Percentiles rank a stretch among this genome's conserved stretches.
phyloP scores from a whole-genome alignment of 2,329 filamentous ascomycete species.

The Cercospora zeae-maydis region DNA sequence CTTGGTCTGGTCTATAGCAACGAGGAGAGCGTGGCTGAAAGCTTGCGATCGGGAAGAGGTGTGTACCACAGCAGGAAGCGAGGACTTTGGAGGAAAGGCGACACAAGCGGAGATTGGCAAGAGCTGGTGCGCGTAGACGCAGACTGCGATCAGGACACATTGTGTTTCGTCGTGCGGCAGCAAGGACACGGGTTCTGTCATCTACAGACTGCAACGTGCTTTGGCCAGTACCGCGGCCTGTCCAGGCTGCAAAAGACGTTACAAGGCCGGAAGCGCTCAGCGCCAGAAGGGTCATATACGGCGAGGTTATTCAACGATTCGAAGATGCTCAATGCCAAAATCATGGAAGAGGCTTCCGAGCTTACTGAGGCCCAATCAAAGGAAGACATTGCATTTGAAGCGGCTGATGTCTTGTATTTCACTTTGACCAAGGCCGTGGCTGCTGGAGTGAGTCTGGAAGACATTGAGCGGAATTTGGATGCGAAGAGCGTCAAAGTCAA shows the following conservation, averaged over 20 bases:
- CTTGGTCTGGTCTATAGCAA: constrained; percentile 94
- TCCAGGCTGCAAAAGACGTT: constrained; percentile 84
- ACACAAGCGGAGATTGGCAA: constrained; percentile 89
- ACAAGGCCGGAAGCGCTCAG: constrained; percentile 72
- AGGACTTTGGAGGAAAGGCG: constrained; percentile 94
- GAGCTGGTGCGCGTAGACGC: constrained; percentile 78
- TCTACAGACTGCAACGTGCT: constrained; percentile 86
- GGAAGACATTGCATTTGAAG: constrained; percentile 86
- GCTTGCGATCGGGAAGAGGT: constrained; percentile 72
- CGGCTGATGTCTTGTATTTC: constrained; percentile 94
- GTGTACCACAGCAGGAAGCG: constrained; percentile 97
- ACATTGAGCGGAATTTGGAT: constrained; percentile 89
- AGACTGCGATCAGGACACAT: constrained; percentile 90
- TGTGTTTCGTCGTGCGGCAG: constrained; percentile 86
- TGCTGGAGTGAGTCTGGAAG: constrained; percentile 77
- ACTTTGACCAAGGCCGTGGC: constrained; percentile 84
- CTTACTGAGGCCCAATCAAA: constrained; percentile 80
- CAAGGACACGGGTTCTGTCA: constrained; percentile 90
- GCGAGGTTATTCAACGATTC: constrained; percentile 87
- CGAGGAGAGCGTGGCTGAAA: constrained; percentile 82
- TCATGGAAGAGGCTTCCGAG: constrained; percentile 97
- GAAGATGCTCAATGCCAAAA: constrained; percentile 87
- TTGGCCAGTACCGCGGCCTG: constrained; percentile 78
- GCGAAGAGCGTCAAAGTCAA: constrained; percentile 95
- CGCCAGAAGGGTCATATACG: constrained; percentile 88